phyloP scores from a whole-genome alignment of 306 rosid species.

The Geum urbanum region DNA sequence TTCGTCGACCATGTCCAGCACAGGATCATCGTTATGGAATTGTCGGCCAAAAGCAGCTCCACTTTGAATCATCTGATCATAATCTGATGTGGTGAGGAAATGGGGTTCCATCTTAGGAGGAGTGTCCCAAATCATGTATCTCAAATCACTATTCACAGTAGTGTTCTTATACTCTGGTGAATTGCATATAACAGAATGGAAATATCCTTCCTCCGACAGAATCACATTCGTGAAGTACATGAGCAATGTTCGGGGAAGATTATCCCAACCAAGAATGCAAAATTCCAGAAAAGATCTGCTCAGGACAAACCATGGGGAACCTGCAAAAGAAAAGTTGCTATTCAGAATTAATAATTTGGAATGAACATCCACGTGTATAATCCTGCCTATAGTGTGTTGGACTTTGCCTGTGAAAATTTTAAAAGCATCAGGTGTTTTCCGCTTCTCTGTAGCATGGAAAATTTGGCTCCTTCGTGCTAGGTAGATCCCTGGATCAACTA shows the following conservation, averaged over 20 bases:
- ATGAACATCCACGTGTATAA: background rate
- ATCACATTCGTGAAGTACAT: conserved; percentile 89
- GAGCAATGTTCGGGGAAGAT: conserved; percentile 74
- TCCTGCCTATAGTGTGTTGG: conserved; percentile 16
- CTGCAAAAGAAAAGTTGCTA: conserved; percentile 36
- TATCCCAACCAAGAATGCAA: conserved; percentile 94
- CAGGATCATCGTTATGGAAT: conserved; percentile 54
- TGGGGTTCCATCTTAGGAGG: conserved; percentile 87
- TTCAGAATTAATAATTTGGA: conserved; percentile 20
- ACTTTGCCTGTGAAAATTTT: conserved; percentile 83
- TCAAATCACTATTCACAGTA: conserved; percentile 71
- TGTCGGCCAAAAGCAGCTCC: conserved; percentile 92
- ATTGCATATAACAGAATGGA: conserved; percentile 84
- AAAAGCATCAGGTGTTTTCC: conserved; percentile 76
- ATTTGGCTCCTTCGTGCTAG: conserved; percentile 89
- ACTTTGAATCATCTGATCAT: conserved; percentile 61
- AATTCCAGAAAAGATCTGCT: conserved; percentile 78
- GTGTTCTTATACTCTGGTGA: conserved; percentile 79
- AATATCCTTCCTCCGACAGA: conserved; percentile 87
- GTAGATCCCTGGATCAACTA: conserved; percentile 78
- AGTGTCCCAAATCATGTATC: conserved; percentile 87
- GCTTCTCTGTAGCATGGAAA: conserved; percentile 84
- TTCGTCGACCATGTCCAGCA: conserved; percentile 64
- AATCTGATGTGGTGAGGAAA: conserved; percentile 65
- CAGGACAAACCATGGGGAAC: conserved; percentile 88